Evolutionary conservation across 2,329 filamentous ascomycete species (phyloP), one percentile per base, ranked within the genome.

Genomic region (Lachnellula subtilissima): DNA sequence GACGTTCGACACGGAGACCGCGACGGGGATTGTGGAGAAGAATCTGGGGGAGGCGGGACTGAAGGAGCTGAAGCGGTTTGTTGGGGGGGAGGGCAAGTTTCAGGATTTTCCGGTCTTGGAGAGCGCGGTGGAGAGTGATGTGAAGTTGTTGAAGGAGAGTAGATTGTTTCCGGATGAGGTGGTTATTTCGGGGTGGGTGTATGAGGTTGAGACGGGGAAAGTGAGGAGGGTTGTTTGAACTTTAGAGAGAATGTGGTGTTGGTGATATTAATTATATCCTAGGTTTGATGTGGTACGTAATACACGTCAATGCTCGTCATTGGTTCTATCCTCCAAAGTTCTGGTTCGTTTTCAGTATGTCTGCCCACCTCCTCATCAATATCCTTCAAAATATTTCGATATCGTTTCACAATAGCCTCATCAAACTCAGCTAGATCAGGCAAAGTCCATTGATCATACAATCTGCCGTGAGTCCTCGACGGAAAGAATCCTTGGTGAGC

Each of bases 131-230:
- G 74, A 73, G 59, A 78, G 85, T 40, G 88, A 93, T 70, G 79
- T 94, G 0, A 73, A 73, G 48, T 83, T 82, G 61, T 67, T 94
- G 61, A 82, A 79, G 70, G 75, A 70, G 50, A 81, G 76, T 48
- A 79, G 79, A 53, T 75, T 87, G 15, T 76, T 92, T 5, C 75
- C 85, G 19, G 76, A 84, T 19, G 73, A 73, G 25, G 78, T 89
- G 3, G 72, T 73, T 0, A 77, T 92, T 47, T 87, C 81, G 5
- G 89, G 89, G 0, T 93, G 88, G 82, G 73, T 92, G 2, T 92
- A 91, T 72, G 85, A 91, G 65, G 86, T 92, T 43, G 83, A 89
- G 75, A 90, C 82, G 1, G 89, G 88, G 0, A 85, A 76, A 70
- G 78, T 80, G 49, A 77, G 74, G 60, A 74, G 72, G 53, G 73